Base-by-base conservation (phyloP, 2,329 filamentous ascomycete genomes). In the Mycosphaerella sp. region DNA sequence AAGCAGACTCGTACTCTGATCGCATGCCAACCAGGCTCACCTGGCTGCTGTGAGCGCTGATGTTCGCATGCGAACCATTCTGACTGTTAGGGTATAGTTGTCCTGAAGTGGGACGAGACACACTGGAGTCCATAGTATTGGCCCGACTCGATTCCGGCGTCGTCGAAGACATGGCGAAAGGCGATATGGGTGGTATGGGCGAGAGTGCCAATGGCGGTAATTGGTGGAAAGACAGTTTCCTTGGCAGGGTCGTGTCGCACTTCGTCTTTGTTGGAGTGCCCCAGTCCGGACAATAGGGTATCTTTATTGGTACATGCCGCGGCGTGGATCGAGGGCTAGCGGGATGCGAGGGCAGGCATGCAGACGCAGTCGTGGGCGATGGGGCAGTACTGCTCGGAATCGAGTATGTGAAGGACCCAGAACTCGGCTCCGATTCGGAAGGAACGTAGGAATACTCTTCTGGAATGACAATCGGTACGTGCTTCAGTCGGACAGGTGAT, bases 261-360 rank as follows among this genome's bases (percentile, higher is more conserved):
- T 54, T 70, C 63, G 49, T 71, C 66, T 64, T 64, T 67, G 53
- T 72, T 61, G 74, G 72, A 66, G 70, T 63, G 49, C 72, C 73
- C 70, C 70, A 76, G 52, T 70, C 62, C 42, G 74, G 48, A 51
- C 41, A 34, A 31, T 51, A 51, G 12, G 48, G 73, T 58, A 76
- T 76, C 56, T 74, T 65, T 63, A 76, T 76, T 67, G 76, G 73
- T 54, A 77, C 74, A 76, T 77, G 73, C 69, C 75, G 69, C 42
- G 66, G 60, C 45, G 57, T 57, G 12, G 54, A 54, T 29, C 56
- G 60, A 47, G 51, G 45, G 45, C 56, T 58, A 26, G 54, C 40
- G 44, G 46, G 60, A 32, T 49, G 54, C 34, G 47, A 45, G 31
- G 51, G 53, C 38, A 46, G 12, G 6, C 45, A 47, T 7, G 48